These are phyloP conservation scores for Alternaria hordeiaustralica DNA, from an alignment of 2,329 filamentous ascomycete species.

Conservation along the genomic window DNA sequence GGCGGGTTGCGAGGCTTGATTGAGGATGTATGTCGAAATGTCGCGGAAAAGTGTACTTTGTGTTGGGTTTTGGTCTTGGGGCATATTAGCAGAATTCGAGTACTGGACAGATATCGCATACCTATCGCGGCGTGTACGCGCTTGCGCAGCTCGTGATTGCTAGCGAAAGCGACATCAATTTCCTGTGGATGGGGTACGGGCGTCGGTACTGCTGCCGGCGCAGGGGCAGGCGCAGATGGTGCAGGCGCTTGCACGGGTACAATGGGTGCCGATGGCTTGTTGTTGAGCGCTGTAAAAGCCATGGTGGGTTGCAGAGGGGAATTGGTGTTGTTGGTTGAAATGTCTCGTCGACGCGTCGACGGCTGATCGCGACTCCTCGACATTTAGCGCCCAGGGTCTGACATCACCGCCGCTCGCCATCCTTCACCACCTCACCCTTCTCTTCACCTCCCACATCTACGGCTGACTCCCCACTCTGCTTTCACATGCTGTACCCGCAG, in stretches of 20 bases:
- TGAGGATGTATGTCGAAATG: constrained; percentile 46
- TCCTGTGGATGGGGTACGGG: constrained; percentile 32
- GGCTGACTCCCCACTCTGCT: not conserved
- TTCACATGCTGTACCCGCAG: not conserved
- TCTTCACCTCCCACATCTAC: not conserved
- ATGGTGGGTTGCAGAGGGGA: constrained; percentile 12
- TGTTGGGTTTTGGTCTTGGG: constrained; percentile 39
- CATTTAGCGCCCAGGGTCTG: constrained; percentile 17
- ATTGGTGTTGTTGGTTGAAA: constrained; percentile 13
- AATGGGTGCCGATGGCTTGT: constrained; percentile 10
- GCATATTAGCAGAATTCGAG: too few relatives aligned
- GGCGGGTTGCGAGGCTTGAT: constrained; percentile 27
- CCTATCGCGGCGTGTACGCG: constrained; percentile 48
- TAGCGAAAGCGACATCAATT: constrained; percentile 43
- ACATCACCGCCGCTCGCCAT: constrained; percentile 11
- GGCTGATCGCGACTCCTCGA: constrained; percentile 17
- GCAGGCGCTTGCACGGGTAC: constrained; percentile 7
- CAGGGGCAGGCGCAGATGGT: not conserved
- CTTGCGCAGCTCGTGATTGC: constrained; percentile 45
- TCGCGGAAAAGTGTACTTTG: constrained; percentile 46
- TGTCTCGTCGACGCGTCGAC: constrained; percentile 12
- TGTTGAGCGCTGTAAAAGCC: constrained; percentile 36
- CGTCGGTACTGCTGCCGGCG: not conserved
- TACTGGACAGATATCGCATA: too few relatives aligned
- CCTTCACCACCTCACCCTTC: not conserved